Evolutionary conservation across 1,139 yeast genomes (phyloP), one percentile per base, ranked within the genome.

Genomic region (Magnusiomyces starmeri): DNA sequence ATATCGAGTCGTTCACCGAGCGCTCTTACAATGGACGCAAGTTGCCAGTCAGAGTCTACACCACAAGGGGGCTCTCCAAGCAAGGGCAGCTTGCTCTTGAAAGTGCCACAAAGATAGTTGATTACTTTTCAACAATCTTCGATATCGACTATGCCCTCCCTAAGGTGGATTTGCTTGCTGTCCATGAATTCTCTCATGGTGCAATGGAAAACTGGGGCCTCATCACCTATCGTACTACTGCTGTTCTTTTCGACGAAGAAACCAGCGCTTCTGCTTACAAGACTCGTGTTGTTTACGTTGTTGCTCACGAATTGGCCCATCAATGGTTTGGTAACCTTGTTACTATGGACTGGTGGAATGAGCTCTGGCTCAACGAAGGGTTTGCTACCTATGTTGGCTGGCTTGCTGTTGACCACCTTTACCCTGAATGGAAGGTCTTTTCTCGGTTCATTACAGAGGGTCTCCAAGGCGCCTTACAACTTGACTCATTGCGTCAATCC

Each of bases 311-410:
- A 67, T 73, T 84, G 70, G 92, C 90, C 27, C 92, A 84, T 65
- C 90, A 84, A 70, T 84, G 90, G 90, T 84, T 84, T 63, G 92
- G 92, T 56, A 81, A 84, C 70, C 74, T 83, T 66, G 90, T 84
- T 55, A 84, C 92, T 52, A 84, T 84, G 92, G 82, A 82, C 57
- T 84, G 87, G 85, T 84, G 92, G 92, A 87, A 83, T 67, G 89
- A 82, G 60, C 75, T 84, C 61, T 84, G 92, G 92, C 74, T 84
- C 58, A 84, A 84, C 66, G 92, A 84, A 70, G 90, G 90, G 35
- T 85, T 85, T 65, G 94, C 92, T 50, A 85, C 92, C 49, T 84
- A 86, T 85, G 83, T 82, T 65, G 83, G 86, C 12, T 83, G 81
- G 76, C 71, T 73, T 58, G 85, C 86, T 1, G 81, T 83, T 58